Base-by-base conservation (phyloP, 202 grass and related monocot species). In the Eragrostis tef region DNA sequence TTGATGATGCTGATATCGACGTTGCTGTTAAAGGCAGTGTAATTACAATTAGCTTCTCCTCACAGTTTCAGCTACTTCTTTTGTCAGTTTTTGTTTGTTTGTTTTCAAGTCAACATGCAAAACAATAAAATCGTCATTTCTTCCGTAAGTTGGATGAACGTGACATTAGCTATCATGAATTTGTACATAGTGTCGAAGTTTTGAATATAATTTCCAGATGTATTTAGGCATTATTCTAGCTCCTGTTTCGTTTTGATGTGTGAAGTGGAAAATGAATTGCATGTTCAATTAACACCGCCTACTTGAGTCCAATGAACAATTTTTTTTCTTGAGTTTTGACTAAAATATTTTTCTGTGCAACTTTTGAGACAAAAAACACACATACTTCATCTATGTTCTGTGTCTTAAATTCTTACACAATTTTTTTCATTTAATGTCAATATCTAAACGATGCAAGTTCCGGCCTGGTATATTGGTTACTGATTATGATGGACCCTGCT, bases 1-100 rank as follows among this genome's bases (percentile, higher is more conserved):
- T 98, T 0, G 90, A 98, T 88, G 96, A 98, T 90, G 96, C 96
- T 21, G 96, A 98, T 76, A 87, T 98, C 64, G 92, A 93, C 85
- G 88, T 95, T 81, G 92, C 96, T 76, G 87, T 98, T 65, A 95
- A 98, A 88, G 92, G 92, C 74, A 90, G 79, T 83, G 95, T 98
- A 91, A 91, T 89, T 66, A 63, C 86, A 81, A 79, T 69, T 24
- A 5, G 78, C 36, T 73, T 67, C 54, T 57, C 34, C 57, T 42
- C 34, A 71, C 13, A 16, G 59, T 66, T 57, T 47, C 76, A 53
- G 31, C 25, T 85, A 15, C 74, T 67, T 3, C 62, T 15, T 46
- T 68, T 46, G 29, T 64, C 11, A 52, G 60, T 61, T 20, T 67
- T 70, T n/a, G n/a, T n/a, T n/a, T n/a, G n/a, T n/a, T n/a, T n/a